phyloP scores from a whole-genome alignment of 2,329 filamentous ascomycete genomes.

The Fusarium guadeloupense region DNA sequence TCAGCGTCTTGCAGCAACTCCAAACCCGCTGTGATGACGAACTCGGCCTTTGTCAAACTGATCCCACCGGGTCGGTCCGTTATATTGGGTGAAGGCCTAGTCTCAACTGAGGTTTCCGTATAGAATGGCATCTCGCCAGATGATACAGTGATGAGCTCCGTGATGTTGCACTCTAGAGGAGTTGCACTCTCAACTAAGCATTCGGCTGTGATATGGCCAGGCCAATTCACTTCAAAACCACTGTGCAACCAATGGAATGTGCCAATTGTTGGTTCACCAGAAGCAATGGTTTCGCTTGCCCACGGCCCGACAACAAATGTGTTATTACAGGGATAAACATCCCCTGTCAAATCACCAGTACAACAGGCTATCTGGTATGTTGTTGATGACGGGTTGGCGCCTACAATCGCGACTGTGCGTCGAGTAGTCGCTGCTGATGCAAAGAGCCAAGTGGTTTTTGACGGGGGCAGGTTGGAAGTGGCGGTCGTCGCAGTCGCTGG shows the following conservation, averaged over 20 bases:
- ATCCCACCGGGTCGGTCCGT: too few species aligned
- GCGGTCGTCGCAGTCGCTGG: too few species aligned
- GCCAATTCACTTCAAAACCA: too few species aligned
- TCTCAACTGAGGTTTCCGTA: too few species aligned
- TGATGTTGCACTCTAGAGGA: neutral
- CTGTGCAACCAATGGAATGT: slow-evolving; percentile 14
- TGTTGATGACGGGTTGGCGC: neutral
- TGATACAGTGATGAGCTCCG: too few species aligned
- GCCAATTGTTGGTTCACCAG: neutral
- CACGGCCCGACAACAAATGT: slow-evolving; percentile 12
- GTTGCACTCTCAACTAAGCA: too few species aligned
- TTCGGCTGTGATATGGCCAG: neutral
- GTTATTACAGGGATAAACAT: neutral
- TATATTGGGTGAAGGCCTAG: too few species aligned
- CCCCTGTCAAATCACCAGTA: neutral
- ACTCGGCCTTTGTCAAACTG: too few species aligned
- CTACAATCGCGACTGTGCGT: neutral
- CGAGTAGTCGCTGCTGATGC: too few species aligned
- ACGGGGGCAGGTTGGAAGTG: too few species aligned
- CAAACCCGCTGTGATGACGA: neutral
- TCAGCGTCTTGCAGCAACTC: neutral
- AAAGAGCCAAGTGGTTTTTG: too few species aligned
- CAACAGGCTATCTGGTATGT: neutral
- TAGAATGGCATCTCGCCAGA: too few species aligned
- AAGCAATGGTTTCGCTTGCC: slow-evolving; percentile 3